Evolutionary conservation across 345 rosid genomes (phyloP).

Genomic region (Euclidium syriacum): DNA sequence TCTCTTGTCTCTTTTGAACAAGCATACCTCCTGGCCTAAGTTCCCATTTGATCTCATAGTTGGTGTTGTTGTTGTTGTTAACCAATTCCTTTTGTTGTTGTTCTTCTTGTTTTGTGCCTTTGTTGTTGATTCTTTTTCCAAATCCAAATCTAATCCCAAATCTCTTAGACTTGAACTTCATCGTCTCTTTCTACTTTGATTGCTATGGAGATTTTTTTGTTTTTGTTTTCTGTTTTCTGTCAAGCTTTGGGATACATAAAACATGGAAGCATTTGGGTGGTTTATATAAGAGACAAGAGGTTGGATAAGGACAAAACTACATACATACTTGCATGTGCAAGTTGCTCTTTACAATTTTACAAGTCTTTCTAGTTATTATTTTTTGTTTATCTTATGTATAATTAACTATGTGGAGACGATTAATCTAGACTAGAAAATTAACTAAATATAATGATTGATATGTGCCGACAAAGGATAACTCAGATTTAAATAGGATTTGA

Average conservation of each 20-base stretch:
- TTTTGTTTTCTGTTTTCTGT: not conserved
- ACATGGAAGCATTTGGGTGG: slow-evolving; percentile 6
- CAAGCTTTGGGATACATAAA: slow-evolving; percentile 1
- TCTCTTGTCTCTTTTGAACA: slow-evolving; percentile 69
- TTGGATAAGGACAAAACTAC: slow-evolving; percentile 19
- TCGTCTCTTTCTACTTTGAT: slow-evolving; percentile 32
- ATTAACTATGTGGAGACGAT: not conserved
- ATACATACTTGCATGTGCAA: slow-evolving; percentile 34
- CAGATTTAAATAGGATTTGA: slow-evolving; percentile 4
- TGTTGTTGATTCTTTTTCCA: slow-evolving; percentile 27
- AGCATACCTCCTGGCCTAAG: slow-evolving; percentile 91
- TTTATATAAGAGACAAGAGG: slow-evolving; percentile 21
- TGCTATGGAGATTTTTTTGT: not conserved
- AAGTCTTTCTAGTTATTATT: not conserved
- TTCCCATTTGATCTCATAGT: slow-evolving; percentile 75
- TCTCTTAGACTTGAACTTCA: slow-evolving; percentile 67
- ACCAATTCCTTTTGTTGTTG: slow-evolving; percentile 29
- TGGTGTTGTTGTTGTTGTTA: slow-evolving; percentile 15
- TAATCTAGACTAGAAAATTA: not conserved
- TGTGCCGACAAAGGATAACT: slow-evolving; percentile 30
- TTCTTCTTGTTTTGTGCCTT: slow-evolving; percentile 23
- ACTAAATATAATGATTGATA: not conserved
- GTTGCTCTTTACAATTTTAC: slow-evolving; percentile 4
- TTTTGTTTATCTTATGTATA: not conserved
- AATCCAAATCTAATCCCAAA: slow-evolving; percentile 58